These are phyloP conservation scores for Avicennia marina DNA, from an alignment of 257 asterid genomes.

Conservation along the genomic window DNA sequence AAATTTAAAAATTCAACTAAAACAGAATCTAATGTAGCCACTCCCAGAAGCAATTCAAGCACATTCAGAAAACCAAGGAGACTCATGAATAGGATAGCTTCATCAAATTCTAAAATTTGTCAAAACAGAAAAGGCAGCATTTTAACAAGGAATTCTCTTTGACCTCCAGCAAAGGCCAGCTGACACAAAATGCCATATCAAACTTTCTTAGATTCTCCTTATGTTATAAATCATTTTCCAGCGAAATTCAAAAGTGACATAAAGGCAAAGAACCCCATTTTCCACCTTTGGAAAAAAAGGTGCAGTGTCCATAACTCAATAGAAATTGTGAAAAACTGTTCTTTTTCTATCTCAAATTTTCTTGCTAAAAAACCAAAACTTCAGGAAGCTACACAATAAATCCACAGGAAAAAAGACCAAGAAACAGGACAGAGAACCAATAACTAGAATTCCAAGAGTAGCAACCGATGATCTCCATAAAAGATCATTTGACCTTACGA, in stretches of 20 bases:
- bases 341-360: too few species aligned
- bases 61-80: too few species aligned
- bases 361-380: too few species aligned
- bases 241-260: too few species aligned
- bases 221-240: background rate
- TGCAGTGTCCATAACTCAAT: too few species aligned
- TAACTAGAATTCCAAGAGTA: background rate
- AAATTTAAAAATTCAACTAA: background rate
- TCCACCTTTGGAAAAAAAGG: too few species aligned
- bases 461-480: background rate
- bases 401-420: conserved; percentile 3
- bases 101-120: too few species aligned
- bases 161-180: conserved; percentile 10
- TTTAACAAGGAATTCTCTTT: background rate
- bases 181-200: background rate
- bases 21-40: background rate
- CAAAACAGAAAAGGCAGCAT: background rate
- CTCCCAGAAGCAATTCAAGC: background rate
- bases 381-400: background rate
- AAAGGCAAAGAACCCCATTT: too few species aligned
- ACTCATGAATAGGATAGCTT: too few species aligned
- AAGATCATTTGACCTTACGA: conserved; percentile 34
- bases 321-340: too few species aligned
- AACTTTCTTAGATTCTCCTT: conserved; percentile 8
- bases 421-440: background rate